Conservation (phyloP, 164 flowering plant species). For the Macadamia tetraphylla region DNA sequence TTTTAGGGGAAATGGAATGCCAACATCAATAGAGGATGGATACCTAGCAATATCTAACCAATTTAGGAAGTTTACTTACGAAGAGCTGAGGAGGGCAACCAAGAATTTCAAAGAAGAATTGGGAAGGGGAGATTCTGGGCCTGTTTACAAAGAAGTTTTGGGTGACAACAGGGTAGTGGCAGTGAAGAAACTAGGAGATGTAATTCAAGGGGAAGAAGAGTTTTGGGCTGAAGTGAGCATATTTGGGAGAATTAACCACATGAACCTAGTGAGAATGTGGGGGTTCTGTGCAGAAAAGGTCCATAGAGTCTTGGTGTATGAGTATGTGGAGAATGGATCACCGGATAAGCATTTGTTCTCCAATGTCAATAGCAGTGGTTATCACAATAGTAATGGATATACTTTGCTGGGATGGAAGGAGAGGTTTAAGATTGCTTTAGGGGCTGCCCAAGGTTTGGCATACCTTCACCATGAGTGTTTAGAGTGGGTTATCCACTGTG, state of each 20-base stretch:
- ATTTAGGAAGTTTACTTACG: no score
- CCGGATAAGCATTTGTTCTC: conserved; percentile 12
- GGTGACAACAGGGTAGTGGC: no score
- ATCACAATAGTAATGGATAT: no score
- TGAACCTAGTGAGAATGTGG: conserved; percentile 27
- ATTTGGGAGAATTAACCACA: conserved; percentile 21
- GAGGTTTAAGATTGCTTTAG: conserved; percentile 11
- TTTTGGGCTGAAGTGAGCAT: conserved; percentile 23
- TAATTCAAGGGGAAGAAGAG: no score
- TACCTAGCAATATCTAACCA: no score
- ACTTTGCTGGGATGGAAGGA: conserved; percentile 3
- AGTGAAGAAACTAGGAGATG: no score
- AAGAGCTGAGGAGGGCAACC: no score
- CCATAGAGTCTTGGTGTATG: conserved; percentile 17
- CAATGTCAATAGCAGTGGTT: background rate
- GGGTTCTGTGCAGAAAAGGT: conserved; percentile 17
- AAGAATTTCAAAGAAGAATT: no score
- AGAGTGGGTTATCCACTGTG: conserved; percentile 7
- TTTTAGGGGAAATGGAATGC: conserved; percentile 12
- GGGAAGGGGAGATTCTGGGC: no score
- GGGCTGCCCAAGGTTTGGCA: conserved; percentile 2
- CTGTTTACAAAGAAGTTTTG: no score
- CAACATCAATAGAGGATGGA: background rate
- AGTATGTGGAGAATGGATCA: conserved; percentile 16
- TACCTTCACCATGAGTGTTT: conserved; percentile 13